phyloP scores from a whole-genome alignment of 345 rosid genomes.

The Euphorbia lathyris region DNA sequence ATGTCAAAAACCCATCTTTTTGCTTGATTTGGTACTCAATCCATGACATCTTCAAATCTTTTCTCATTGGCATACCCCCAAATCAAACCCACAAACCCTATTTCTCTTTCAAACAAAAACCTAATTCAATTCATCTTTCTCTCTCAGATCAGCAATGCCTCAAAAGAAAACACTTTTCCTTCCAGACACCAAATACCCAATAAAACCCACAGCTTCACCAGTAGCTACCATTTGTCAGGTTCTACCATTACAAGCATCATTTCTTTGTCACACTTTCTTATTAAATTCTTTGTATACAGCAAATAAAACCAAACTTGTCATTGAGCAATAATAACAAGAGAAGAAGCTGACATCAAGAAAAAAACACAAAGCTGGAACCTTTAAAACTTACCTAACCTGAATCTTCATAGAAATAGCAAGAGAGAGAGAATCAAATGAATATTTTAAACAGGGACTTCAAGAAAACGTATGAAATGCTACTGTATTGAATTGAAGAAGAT shows the following conservation, averaged over 20 bases:
- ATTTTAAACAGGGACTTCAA: background rate
- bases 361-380: background rate
- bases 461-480: background rate
- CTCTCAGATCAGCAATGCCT: constrained; percentile 11
- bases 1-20: constrained; percentile 17
- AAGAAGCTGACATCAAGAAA: constrained; percentile 1
- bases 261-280: background rate
- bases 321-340: background rate
- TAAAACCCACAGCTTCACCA: constrained; percentile 7
- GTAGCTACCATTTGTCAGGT: background rate
- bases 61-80: constrained; percentile 8
- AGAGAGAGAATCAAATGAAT: background rate
- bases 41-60: constrained; percentile 24
- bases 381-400: constrained; percentile 11
- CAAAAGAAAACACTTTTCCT: background rate
- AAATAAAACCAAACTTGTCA: constrained; percentile 8
- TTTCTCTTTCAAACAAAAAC: constrained; percentile 2
- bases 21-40: constrained; percentile 17
- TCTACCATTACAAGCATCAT: background rate
- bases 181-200: background rate
- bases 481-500: background rate
- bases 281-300: background rate
- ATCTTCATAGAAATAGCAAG: constrained; percentile 4
- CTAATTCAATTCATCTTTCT: constrained; percentile 8
- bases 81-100: constrained; percentile 9